Conservation (phyloP, 2,329 filamentous ascomycete species). For the Mariannaea sp. region DNA sequence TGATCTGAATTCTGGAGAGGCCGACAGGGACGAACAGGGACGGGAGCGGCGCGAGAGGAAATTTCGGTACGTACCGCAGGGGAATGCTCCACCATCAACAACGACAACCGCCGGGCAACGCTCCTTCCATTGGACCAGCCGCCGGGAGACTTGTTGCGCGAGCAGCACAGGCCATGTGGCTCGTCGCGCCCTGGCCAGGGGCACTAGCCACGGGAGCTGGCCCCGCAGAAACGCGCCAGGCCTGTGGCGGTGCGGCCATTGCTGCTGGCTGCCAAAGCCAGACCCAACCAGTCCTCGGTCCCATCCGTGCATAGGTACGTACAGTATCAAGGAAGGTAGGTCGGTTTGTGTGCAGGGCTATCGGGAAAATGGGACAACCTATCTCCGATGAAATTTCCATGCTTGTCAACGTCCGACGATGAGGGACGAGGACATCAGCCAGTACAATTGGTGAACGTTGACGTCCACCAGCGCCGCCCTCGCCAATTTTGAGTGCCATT, state of each 20-base stretch:
- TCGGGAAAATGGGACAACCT: conserved; percentile 37
- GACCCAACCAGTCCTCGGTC: no score
- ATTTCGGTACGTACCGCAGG: conserved; percentile 30
- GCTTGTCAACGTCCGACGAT: conserved; percentile 17
- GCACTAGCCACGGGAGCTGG: conserved; percentile 11
- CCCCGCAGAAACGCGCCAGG: conserved; percentile 23
- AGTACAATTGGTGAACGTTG: conserved; percentile 25
- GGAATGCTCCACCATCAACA: conserved; percentile 51
- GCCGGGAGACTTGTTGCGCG: conserved; percentile 26
- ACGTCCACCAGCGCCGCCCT: conserved; percentile 22
- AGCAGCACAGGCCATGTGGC: conserved; percentile 36
- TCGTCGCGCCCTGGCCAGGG: conserved; percentile 31
- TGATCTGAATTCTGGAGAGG: conserved; percentile 23
- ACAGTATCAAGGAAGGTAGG: no score
- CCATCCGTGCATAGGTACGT: no score
- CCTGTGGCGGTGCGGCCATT: conserved; percentile 30
- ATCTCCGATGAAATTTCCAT: conserved; percentile 39
- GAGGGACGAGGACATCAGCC: conserved; percentile 23
- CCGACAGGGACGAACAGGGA: no score
- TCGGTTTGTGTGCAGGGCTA: no score
- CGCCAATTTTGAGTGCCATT: conserved; percentile 20
- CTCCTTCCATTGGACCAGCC: conserved; percentile 49
- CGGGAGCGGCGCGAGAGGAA: conserved; percentile 22
- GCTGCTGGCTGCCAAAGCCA: neutral
- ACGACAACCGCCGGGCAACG: conserved; percentile 63